A percentile compares a stretch with the other conserved stretches of the same genome.
phyloP scores from a whole-genome alignment of 2,329 filamentous ascomycete species.

The Aquanectria penicillioides region DNA sequence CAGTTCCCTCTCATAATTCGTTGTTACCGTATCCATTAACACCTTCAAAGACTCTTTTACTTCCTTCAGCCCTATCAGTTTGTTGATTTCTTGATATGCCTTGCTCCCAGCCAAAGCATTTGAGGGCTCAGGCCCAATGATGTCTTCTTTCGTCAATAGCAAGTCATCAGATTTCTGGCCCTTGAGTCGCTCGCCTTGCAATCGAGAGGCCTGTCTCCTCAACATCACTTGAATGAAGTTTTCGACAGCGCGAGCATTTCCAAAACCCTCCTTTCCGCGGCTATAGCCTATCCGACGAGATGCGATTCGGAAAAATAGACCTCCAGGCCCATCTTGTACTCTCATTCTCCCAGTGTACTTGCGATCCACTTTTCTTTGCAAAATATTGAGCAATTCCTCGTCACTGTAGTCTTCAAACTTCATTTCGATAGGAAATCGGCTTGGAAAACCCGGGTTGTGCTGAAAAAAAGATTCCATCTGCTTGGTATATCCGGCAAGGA shows the following conservation, averaged over 20 bases:
- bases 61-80: constrained; percentile 65
- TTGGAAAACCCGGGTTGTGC: constrained; percentile 77
- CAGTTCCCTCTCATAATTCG: constrained; percentile 75
- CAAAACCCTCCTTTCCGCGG: constrained; percentile 74
- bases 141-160: constrained; percentile 70
- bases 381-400: constrained; percentile 69
- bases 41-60: constrained; percentile 71
- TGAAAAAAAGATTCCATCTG: constrained; percentile 82
- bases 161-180: constrained; percentile 63
- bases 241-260: constrained; percentile 76
- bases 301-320: constrained; percentile 72
- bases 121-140: constrained; percentile 75
- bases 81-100: constrained; percentile 68
- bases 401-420: constrained; percentile 77
- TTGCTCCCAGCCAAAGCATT: constrained; percentile 59
- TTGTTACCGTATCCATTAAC: constrained; percentile 68
- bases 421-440: constrained; percentile 73
- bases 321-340: constrained; percentile 65
- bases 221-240: constrained; percentile 66
- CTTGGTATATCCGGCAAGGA: constrained; percentile 78
- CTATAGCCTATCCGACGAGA: constrained; percentile 68
- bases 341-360: constrained; percentile 66
- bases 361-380: constrained; percentile 62
- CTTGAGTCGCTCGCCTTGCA: constrained; percentile 57
- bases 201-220: constrained; percentile 66